phyloP scores from a whole-genome alignment of 1,284 basidiomycete genomes.

The Leccinum pachyderme region DNA sequence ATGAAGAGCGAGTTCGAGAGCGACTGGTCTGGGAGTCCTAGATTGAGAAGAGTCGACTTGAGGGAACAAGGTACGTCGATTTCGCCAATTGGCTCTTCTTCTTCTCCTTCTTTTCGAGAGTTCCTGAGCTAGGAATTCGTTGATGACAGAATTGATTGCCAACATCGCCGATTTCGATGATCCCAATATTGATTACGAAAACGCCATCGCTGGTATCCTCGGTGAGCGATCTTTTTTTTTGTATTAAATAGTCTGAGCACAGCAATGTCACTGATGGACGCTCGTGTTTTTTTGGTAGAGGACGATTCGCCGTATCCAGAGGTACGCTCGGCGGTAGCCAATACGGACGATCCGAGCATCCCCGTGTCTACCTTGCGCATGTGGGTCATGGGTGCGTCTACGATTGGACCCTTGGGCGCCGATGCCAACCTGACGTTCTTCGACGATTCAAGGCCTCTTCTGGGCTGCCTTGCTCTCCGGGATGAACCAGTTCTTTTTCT shows the following conservation, averaged over 20 bases:
- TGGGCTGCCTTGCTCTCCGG: conserved; percentile 61
- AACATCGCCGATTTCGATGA: conserved; percentile 50
- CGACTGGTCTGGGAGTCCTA: neutral
- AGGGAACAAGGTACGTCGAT: conserved; percentile 11
- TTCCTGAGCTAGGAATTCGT: neutral
- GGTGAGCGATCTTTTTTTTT: conserved; percentile 14
- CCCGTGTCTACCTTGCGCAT: conserved; percentile 61
- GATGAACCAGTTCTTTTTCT: conserved; percentile 67
- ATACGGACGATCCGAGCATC: conserved; percentile 66
- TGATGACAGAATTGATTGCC: conserved; percentile 12
- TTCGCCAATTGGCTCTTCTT: too few relatives aligned
- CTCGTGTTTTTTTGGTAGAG: conserved; percentile 31
- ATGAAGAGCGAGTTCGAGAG: conserved; percentile 15
- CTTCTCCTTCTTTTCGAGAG: neutral
- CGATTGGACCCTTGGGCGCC: neutral
- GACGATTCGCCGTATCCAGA: conserved; percentile 71
- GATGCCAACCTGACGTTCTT: neutral
- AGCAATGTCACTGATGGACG: too few relatives aligned
- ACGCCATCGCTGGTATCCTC: conserved; percentile 38
- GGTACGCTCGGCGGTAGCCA: conserved; percentile 74
- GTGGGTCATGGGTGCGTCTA: conserved; percentile 55
- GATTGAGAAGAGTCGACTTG: conserved; percentile 12
- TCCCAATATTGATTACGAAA: conserved; percentile 59
- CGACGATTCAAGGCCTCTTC: conserved; percentile 26
- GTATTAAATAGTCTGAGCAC: too few relatives aligned